Evolutionary conservation across 768 basidiomycete species (phyloP).

Genomic region (Pholiota molesta): DNA sequence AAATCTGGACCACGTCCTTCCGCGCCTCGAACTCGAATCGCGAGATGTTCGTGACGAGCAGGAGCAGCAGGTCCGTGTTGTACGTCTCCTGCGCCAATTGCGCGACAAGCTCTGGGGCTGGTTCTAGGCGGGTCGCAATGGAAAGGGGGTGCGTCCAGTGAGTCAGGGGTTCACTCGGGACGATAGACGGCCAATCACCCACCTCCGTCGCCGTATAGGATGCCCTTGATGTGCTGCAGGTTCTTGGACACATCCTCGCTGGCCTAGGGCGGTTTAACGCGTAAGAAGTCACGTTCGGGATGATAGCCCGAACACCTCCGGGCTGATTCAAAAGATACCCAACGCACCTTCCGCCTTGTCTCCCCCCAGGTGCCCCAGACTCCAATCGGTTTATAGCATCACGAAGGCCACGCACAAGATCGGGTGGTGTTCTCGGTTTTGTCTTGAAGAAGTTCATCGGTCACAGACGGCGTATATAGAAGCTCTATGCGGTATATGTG

Average conservation of each 20-base stretch:
- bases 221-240: conserved; percentile 86
- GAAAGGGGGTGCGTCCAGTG: not conserved
- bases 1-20: conserved; percentile 83
- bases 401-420: conserved; percentile 79
- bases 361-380: conserved; percentile 74
- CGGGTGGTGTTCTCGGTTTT: conserved; percentile 84
- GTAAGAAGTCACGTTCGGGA: not conserved
- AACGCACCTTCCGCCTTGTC: conserved; percentile 74
- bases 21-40: conserved; percentile 94
- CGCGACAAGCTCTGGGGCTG: conserved; percentile 86
- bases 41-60: conserved; percentile 79
- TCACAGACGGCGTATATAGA: not conserved
- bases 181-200: conserved; percentile 23
- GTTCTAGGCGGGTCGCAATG: conserved; percentile 43
- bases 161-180: not conserved
- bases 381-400: conserved; percentile 84
- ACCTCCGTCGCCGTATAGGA: conserved; percentile 91
- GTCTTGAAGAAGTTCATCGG: conserved; percentile 96
- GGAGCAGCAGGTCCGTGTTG: conserved; percentile 81
- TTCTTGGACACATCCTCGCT: conserved; percentile 89
- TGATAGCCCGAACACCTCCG: not conserved
- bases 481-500: not conserved
- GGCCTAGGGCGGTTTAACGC: conserved; percentile 50
- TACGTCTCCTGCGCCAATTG: conserved; percentile 97
- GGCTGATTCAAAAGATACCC: conserved; percentile 1